phyloP scores from a whole-genome alignment of 1,139 yeast genomes.

The Candida sanyaensis region DNA sequence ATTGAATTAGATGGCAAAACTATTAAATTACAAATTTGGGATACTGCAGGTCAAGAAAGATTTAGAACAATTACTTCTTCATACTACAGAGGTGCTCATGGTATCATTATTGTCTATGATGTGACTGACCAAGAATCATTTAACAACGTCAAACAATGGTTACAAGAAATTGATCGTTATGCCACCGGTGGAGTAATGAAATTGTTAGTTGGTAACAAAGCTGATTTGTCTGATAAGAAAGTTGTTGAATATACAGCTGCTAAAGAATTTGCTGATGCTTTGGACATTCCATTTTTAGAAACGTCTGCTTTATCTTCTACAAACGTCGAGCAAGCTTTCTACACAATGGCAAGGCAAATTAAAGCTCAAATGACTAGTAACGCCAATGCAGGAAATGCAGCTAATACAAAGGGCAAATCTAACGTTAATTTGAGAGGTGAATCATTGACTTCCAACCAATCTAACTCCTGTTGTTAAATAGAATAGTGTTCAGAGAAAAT shows the following conservation, averaged over 20 bases:
- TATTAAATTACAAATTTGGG: slow-evolving; percentile 98
- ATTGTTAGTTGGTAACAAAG: slow-evolving; percentile 94
- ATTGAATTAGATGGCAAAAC: slow-evolving; percentile 96
- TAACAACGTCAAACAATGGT: slow-evolving; percentile 97
- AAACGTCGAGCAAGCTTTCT: slow-evolving; percentile 96
- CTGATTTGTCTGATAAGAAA: slow-evolving; percentile 91
- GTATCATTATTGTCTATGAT: slow-evolving; percentile 95
- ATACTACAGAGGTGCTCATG: slow-evolving; percentile 98
- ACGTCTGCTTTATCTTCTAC: slow-evolving; percentile 95
- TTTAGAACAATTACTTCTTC: slow-evolving; percentile 97
- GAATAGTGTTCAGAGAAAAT: neutral
- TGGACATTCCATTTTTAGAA: slow-evolving; percentile 94
- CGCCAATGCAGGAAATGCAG: slow-evolving; percentile 40
- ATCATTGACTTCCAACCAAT: slow-evolving; percentile 67
- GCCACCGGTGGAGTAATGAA: slow-evolving; percentile 98
- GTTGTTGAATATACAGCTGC: slow-evolving; percentile 96
- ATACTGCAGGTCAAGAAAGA: slow-evolving; percentile 98
- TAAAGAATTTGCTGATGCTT: slow-evolving; percentile 95
- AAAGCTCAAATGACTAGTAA: slow-evolving; percentile 91
- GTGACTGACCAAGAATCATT: slow-evolving; percentile 98
- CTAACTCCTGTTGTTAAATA: slow-evolving; percentile 75
- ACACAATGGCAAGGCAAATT: slow-evolving; percentile 98
- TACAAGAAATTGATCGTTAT: slow-evolving; percentile 97
- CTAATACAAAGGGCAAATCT: slow-evolving; percentile 55
- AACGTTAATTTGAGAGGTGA: slow-evolving; percentile 89